Conservation (phyloP, 495 filamentous ascomycete genomes). For the Penicillium soppii region DNA sequence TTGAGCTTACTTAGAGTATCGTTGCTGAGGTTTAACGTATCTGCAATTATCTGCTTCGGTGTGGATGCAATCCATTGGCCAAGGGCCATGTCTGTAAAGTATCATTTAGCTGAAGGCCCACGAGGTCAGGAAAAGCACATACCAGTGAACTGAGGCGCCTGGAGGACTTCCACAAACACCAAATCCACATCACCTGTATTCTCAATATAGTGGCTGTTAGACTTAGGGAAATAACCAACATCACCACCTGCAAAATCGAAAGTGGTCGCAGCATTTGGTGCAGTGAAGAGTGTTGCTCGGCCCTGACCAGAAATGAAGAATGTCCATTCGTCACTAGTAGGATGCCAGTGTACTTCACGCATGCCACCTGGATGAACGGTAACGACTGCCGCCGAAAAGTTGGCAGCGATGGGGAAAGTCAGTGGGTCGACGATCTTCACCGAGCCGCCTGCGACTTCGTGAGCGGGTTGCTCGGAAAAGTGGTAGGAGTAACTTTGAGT, state of each 20-base stretch:
- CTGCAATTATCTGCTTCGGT: constrained; percentile 61
- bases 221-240: constrained; percentile 66
- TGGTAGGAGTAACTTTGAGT: constrained; percentile 63
- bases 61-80: constrained; percentile 66
- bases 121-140: constrained; percentile 4
- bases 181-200: constrained; percentile 69
- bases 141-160: constrained; percentile 62
- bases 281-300: constrained; percentile 64
- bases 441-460: constrained; percentile 58
- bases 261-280: constrained; percentile 57
- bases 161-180: constrained; percentile 68
- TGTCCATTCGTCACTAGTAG: constrained; percentile 71
- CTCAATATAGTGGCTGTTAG: constrained; percentile 70
- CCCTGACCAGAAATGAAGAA: constrained; percentile 71
- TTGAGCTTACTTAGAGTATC: constrained; percentile 53
- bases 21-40: constrained; percentile 59
- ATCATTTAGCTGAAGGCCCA: constrained; percentile 1
- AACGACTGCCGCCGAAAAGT: constrained; percentile 63
- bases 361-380: constrained; percentile 69
- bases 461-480: constrained; percentile 60
- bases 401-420: constrained; percentile 59
- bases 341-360: constrained; percentile 82
- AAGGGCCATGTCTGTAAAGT: constrained; percentile 53
- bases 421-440: constrained; percentile 67
- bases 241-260: constrained; percentile 78